phyloP scores from a whole-genome alignment of 1,284 basidiomycete genomes.

The Meira nashicola region DNA sequence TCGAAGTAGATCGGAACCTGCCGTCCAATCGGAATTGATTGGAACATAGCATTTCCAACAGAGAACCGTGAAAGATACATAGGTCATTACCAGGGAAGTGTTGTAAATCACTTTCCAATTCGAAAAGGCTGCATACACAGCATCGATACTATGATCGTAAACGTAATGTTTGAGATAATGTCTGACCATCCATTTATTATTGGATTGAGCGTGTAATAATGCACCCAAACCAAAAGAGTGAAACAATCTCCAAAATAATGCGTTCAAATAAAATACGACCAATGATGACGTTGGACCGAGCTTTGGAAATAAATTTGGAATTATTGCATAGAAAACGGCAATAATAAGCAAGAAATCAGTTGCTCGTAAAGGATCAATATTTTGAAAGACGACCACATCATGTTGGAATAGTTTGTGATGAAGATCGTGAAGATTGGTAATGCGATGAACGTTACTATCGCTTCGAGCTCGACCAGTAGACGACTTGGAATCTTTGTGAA shows the following conservation, averaged over 20 bases:
- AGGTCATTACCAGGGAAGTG: conserved; percentile 87
- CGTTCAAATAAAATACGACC: conserved; percentile 71
- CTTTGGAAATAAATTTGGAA: conserved; percentile 49
- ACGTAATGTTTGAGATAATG: conserved; percentile 78
- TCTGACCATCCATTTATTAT: conserved; percentile 80
- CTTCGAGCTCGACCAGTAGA: not conserved
- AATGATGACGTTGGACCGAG: conserved; percentile 53
- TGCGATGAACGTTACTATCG: not conserved
- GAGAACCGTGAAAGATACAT: conserved; percentile 54
- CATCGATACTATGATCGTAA: conserved; percentile 33
- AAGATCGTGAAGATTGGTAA: conserved; percentile 71
- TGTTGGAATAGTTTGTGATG: conserved; percentile 84
- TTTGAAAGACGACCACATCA: conserved; percentile 74
- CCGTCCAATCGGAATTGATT: conserved; percentile 64
- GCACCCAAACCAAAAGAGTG: conserved; percentile 84
- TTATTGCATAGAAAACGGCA: conserved; percentile 60
- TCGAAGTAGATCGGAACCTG: conserved; percentile 79
- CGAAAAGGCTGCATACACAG: conserved; percentile 77
- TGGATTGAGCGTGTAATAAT: conserved; percentile 75
- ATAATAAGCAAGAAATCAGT: conserved; percentile 67
- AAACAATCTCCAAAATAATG: conserved; percentile 77
- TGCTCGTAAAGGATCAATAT: conserved; percentile 75
- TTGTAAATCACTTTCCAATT: conserved; percentile 96
- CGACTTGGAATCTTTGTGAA: not conserved
- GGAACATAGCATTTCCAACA: conserved; percentile 43